phyloP scores from a whole-genome alignment of 2,329 filamentous ascomycete species.

The Chaetomiaceae sp. region DNA sequence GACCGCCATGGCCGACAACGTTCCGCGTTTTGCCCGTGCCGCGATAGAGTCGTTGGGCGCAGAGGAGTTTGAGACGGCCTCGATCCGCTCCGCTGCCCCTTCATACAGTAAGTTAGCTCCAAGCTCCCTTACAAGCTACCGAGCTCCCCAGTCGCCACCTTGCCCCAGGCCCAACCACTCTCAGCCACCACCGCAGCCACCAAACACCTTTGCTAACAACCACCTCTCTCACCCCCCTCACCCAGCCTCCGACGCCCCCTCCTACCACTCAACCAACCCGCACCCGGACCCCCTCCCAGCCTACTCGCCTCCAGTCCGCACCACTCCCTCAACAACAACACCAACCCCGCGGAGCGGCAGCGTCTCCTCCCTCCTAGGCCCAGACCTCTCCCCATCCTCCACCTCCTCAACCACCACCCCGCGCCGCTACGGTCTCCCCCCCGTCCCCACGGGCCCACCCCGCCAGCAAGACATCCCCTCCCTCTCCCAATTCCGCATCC shows the following conservation, averaged over 20 bases:
- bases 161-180: neutral
- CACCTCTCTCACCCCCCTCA: neutral
- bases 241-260: slow-evolving; percentile 58
- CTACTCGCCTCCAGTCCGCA: slow-evolving; percentile 40
- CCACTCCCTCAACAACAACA: slow-evolving; percentile 1
- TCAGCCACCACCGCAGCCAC: neutral
- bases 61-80: slow-evolving; percentile 63
- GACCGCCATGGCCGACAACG: slow-evolving; percentile 15
- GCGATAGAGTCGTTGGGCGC: slow-evolving; percentile 31
- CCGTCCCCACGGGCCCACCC: slow-evolving; percentile 39
- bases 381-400: slow-evolving; percentile 8
- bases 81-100: slow-evolving; percentile 62
- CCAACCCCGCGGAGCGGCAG: slow-evolving; percentile 3
- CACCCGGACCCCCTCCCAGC: slow-evolving; percentile 45
- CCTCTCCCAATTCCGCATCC: slow-evolving; percentile 51
- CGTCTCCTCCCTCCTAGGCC: slow-evolving; percentile 16
- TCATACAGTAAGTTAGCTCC: slow-evolving; percentile 54
- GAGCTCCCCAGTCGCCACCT: neutral
- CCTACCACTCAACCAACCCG: slow-evolving; percentile 55
- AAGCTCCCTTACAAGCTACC: neutral
- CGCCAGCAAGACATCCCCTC: slow-evolving; percentile 35
- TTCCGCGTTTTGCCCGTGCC: slow-evolving; percentile 12
- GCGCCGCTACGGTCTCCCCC: slow-evolving; percentile 42
- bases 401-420: slow-evolving; percentile 18
- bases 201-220: neutral